These are phyloP conservation scores for Debaryomyces nepalensis DNA, from an alignment of 1,139 yeast species.

Conservation along the genomic window DNA sequence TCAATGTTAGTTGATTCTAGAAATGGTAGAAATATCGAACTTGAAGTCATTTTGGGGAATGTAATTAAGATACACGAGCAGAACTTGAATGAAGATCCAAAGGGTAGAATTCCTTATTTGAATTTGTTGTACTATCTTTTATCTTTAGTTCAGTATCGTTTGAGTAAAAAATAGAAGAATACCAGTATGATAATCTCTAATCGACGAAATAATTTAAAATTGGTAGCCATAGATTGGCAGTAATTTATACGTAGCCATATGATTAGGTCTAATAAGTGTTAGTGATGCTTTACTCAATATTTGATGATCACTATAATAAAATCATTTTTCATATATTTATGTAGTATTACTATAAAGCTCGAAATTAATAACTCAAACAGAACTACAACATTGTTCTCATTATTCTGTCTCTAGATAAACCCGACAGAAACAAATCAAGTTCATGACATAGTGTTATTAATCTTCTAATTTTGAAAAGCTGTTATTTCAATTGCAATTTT, in stretches of 20 bases:
- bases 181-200: neutral
- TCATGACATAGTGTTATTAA: no score
- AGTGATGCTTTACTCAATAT: no score
- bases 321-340: no score
- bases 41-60: slow-evolving; percentile 37
- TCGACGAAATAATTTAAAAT: neutral
- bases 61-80: slow-evolving; percentile 22
- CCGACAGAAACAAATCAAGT: no score
- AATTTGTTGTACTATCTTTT: slow-evolving; percentile 40
- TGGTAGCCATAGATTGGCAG: no score
- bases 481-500: slow-evolving; percentile 8
- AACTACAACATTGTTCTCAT: no score
- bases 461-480: neutral
- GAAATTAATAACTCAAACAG: no score
- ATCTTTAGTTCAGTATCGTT: slow-evolving; percentile 36
- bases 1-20: slow-evolving; percentile 43
- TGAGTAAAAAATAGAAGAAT: neutral
- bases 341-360: no score
- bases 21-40: slow-evolving; percentile 35
- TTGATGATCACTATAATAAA: no score
- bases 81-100: slow-evolving; percentile 17
- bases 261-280: neutral
- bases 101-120: slow-evolving; percentile 26
- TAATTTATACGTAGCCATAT: no score
- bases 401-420: no score